A percentile compares a stretch with the other conserved stretches of the same genome.
phyloP scores from a whole-genome alignment of 305 asterid genomes.

The Fraxinus baroniana region DNA sequence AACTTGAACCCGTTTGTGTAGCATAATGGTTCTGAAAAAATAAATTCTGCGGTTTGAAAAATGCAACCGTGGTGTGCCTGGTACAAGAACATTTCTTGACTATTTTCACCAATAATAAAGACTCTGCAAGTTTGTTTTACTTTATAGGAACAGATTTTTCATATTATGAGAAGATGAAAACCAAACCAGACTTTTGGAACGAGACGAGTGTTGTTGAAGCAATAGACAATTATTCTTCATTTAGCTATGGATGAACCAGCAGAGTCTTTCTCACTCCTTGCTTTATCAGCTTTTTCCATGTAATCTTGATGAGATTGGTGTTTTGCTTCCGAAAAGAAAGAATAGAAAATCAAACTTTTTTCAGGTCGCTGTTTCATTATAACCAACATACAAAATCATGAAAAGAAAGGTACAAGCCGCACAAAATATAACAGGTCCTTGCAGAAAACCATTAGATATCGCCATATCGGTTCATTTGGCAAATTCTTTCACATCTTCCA shows the following conservation, averaged over 20 bases:
- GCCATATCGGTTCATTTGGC: neutral
- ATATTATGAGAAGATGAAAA: neutral
- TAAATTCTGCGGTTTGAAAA: neutral
- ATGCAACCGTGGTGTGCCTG: neutral
- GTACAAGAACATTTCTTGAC: neutral
- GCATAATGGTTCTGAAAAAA: too few species aligned
- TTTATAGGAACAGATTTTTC: too few species aligned
- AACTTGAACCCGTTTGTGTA: too few species aligned
- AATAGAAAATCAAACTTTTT: neutral
- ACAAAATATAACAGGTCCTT: neutral
- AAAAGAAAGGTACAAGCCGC: neutral
- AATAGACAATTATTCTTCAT: constrained; percentile 24
- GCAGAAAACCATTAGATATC: neutral
- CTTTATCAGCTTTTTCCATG: constrained; percentile 86
- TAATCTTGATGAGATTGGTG: constrained; percentile 94
- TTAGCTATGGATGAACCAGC: constrained; percentile 44
- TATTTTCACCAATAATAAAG: neutral
- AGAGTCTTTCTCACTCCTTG: constrained; percentile 63
- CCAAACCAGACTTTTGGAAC: neutral
- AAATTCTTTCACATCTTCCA: neutral
- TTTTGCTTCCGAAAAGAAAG: constrained; percentile 49
- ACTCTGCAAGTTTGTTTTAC: neutral
- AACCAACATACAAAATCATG: neutral
- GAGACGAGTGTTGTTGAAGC: neutral
- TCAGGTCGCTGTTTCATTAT: neutral